A percentile compares a stretch with the other conserved stretches of the same genome.
phyloP scores from a whole-genome alignment of 2,329 filamentous ascomycete species.

The Xylariaceae sp. region DNA sequence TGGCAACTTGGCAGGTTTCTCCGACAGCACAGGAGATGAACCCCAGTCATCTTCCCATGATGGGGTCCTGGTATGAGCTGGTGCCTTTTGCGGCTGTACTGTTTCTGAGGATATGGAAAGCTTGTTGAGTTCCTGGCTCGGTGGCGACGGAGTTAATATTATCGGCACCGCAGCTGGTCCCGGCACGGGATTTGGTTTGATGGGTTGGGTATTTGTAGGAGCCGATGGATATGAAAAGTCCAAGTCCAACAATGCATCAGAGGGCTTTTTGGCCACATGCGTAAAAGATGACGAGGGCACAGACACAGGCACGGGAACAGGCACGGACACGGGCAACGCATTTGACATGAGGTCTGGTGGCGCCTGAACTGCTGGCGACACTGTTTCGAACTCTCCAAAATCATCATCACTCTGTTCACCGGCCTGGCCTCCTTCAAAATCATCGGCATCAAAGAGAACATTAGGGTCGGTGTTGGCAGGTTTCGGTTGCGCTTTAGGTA shows the following conservation, averaged over 20 bases:
- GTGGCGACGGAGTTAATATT: no score
- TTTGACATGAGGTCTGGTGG: constrained; percentile 37
- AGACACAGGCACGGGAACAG: constrained; percentile 13
- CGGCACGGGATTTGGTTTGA: constrained; percentile 50
- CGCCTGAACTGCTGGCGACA: constrained; percentile 27
- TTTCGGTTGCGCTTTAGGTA: constrained; percentile 17
- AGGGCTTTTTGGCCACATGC: constrained; percentile 27
- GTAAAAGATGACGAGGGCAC: constrained; percentile 27
- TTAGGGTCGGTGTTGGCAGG: constrained; percentile 38
- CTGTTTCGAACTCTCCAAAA: constrained; percentile 58
- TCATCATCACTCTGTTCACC: constrained; percentile 43
- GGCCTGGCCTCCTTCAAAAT: constrained; percentile 42
- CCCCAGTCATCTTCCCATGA: constrained; percentile 43
- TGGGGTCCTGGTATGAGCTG: constrained; percentile 18
- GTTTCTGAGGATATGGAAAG: constrained; percentile 38
- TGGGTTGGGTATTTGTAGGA: constrained; percentile 42
- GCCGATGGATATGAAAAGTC: constrained; percentile 28
- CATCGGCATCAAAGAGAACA: constrained; percentile 62
- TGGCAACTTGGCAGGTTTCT: constrained; percentile 18
- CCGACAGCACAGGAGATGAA: constrained; percentile 45
- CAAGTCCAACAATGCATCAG: constrained; percentile 34
- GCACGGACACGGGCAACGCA: constrained; percentile 30
- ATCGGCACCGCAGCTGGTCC: constrained; percentile 35
- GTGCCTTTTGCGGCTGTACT: constrained; percentile 41
- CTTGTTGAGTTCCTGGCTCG: constrained; percentile 31